These are phyloP conservation scores for Eudorina sp. DNA, from an alignment of 139 green algal genomes.

Conservation along the genomic window DNA sequence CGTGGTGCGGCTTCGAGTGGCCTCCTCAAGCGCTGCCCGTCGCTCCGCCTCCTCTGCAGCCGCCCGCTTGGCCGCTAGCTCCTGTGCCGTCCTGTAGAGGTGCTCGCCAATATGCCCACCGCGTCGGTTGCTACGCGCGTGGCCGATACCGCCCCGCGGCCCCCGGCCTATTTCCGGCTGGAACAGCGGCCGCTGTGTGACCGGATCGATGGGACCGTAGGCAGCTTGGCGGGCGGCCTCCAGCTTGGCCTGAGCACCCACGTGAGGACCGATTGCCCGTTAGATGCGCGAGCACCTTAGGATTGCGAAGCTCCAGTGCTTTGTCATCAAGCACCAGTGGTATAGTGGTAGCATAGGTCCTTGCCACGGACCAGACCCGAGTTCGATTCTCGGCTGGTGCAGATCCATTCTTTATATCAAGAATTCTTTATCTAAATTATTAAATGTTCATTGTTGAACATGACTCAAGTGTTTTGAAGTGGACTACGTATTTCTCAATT, in stretches of 20 bases:
- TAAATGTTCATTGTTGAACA: too few species aligned
- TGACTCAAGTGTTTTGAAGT: too few species aligned
- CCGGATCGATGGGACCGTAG: slow-evolving; percentile 68
- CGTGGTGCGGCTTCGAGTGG: slow-evolving; percentile 2
- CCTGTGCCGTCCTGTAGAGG: slow-evolving; percentile 74
- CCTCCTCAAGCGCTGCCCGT: slow-evolving; percentile 20
- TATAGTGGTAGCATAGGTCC: too few species aligned
- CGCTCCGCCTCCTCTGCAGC: slow-evolving; percentile 49
- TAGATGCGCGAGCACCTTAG: too few species aligned
- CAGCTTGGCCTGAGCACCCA: slow-evolving; percentile 67
- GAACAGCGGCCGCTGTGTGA: slow-evolving; percentile 78
- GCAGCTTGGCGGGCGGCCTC: slow-evolving; percentile 57
- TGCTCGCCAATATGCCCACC: slow-evolving; percentile 74
- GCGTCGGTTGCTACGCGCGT: slow-evolving; percentile 5
- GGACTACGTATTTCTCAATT: too few species aligned
- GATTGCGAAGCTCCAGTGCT: too few species aligned
- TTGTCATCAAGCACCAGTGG: too few species aligned
- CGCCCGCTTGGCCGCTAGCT: slow-evolving; percentile 52
- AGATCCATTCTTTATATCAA: too few species aligned
- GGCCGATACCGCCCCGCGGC: slow-evolving; percentile 37
- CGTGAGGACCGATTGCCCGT: too few species aligned
- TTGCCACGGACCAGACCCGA: too few species aligned
- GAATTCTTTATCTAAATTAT: too few species aligned
- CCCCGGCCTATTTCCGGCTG: slow-evolving; percentile 73
- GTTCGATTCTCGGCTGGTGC: too few species aligned